phyloP scores from a whole-genome alignment of 495 filamentous ascomycete genomes.

The Penicillium daleae region DNA sequence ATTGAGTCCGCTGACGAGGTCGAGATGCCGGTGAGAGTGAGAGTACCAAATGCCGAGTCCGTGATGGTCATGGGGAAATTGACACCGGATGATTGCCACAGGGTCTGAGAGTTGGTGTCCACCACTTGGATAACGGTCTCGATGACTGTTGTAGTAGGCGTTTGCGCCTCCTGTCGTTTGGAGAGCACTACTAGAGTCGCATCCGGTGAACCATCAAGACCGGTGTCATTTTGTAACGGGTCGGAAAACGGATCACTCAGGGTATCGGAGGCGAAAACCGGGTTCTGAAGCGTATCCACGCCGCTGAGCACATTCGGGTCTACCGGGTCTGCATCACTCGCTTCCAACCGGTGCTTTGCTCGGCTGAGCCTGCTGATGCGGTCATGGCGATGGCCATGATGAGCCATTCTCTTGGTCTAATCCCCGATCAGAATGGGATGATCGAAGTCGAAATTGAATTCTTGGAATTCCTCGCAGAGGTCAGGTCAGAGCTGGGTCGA shows the following conservation, averaged over 20 bases:
- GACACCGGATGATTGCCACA: slow-evolving; percentile 18
- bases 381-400: slow-evolving; percentile 30
- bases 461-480: slow-evolving; percentile 28
- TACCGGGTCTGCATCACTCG: slow-evolving; percentile 2
- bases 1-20: slow-evolving; percentile 3
- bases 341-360: slow-evolving; percentile 24
- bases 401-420: slow-evolving; percentile 20
- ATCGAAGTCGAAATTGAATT: not conserved
- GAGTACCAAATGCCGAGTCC: slow-evolving; percentile 14
- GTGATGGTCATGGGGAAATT: slow-evolving; percentile 29
- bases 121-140: slow-evolving; percentile 30
- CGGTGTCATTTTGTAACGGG: slow-evolving; percentile 15
- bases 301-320: slow-evolving; percentile 7
- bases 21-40: slow-evolving; percentile 15
- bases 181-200: slow-evolving; percentile 3
- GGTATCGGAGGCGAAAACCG: slow-evolving; percentile 9
- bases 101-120: slow-evolving; percentile 26
- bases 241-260: slow-evolving; percentile 17
- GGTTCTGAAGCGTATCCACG: not conserved
- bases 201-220: slow-evolving; percentile 10
- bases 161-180: slow-evolving; percentile 25
- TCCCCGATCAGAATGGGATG: not conserved
- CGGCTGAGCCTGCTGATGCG: slow-evolving; percentile 23
- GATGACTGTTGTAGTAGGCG: slow-evolving; percentile 8
- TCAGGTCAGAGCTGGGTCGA: slow-evolving; percentile 28